Conservation (phyloP, 805 yeast species). For the Kazachstania africana region DNA sequence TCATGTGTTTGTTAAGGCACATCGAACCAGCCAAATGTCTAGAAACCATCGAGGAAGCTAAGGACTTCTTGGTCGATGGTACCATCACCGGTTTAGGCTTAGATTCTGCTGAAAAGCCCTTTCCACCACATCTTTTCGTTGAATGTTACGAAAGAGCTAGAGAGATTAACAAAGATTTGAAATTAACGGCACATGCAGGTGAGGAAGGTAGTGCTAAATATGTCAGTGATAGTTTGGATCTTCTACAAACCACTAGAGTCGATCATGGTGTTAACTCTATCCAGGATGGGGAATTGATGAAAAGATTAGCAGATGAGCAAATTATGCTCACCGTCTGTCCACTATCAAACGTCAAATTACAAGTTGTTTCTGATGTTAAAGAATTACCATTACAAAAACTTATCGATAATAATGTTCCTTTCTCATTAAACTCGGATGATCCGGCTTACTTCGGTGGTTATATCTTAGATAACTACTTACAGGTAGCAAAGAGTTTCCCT, state of each 20-base stretch:
- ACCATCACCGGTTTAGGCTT: slow-evolving; percentile 68
- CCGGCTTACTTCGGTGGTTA: slow-evolving; percentile 85
- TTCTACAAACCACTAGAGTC: slow-evolving; percentile 52
- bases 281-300: slow-evolving; percentile 41
- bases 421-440: slow-evolving; percentile 68
- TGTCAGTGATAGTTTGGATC: slow-evolving; percentile 46
- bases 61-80: slow-evolving; percentile 41
- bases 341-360: slow-evolving; percentile 61
- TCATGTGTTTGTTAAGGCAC: slow-evolving; percentile 77
- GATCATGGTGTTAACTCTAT: slow-evolving; percentile 71
- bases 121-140: slow-evolving; percentile 59
- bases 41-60: slow-evolving; percentile 43
- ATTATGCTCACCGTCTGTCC: slow-evolving; percentile 67
- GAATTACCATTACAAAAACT: slow-evolving; percentile 56
- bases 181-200: slow-evolving; percentile 79
- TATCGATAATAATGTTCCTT: slow-evolving; percentile 52
- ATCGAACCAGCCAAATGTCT: slow-evolving; percentile 50
- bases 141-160: slow-evolving; percentile 48
- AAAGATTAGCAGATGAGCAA: slow-evolving; percentile 42
- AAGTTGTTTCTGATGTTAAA: slow-evolving; percentile 55
- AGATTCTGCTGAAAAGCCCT: slow-evolving; percentile 68
- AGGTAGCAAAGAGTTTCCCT: slow-evolving; percentile 50
- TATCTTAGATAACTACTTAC: slow-evolving; percentile 60
- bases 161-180: slow-evolving; percentile 38
- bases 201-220: slow-evolving; percentile 77